Conservation (phyloP, 768 basidiomycete species). For the Suillus weaverae region DNA sequence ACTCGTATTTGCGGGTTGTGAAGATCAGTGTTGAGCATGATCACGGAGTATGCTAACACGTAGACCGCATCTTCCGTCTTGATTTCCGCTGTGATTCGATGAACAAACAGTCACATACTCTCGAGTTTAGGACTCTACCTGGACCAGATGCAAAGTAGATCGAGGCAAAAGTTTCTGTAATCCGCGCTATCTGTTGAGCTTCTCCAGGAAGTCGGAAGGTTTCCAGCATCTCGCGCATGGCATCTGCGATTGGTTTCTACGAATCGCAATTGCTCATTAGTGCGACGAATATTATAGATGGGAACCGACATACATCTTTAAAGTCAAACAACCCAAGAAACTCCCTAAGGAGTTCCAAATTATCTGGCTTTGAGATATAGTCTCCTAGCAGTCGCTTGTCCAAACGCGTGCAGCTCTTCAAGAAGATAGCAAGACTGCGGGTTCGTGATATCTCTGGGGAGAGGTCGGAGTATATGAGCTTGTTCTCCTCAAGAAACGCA, state of each 20-base stretch:
- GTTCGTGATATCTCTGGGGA: conserved; percentile 55
- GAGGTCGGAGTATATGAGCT: conserved; percentile 75
- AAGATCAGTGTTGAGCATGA: conserved; percentile 97
- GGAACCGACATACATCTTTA: conserved; percentile 59
- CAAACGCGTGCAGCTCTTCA: conserved; percentile 80
- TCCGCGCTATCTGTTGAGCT: conserved; percentile 87
- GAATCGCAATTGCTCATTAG: neutral
- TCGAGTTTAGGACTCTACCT: conserved; percentile 43
- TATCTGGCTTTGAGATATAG: conserved; percentile 87
- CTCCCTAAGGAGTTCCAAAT: conserved; percentile 78
- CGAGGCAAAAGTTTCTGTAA: conserved; percentile 93
- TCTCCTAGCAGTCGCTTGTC: conserved; percentile 95
- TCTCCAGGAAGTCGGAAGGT: conserved; percentile 95
- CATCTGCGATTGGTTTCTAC: conserved; percentile 94
- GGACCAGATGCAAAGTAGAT: conserved; percentile 86
- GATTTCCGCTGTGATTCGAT: conserved; percentile 64
- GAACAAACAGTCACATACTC: conserved; percentile 3
- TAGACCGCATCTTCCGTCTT: conserved; percentile 91
- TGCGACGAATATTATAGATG: neutral
- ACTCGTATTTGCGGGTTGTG: conserved; percentile 94
- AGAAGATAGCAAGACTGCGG: conserved; percentile 77
- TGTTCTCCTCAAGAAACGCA: conserved; percentile 89
- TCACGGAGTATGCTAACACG: conserved; percentile 92
- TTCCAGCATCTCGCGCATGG: conserved; percentile 93
- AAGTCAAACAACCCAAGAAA: conserved; percentile 92